These are phyloP conservation scores for Penicillium maclennaniae DNA, from an alignment of 495 filamentous ascomycete genomes.

Conservation along the genomic window DNA sequence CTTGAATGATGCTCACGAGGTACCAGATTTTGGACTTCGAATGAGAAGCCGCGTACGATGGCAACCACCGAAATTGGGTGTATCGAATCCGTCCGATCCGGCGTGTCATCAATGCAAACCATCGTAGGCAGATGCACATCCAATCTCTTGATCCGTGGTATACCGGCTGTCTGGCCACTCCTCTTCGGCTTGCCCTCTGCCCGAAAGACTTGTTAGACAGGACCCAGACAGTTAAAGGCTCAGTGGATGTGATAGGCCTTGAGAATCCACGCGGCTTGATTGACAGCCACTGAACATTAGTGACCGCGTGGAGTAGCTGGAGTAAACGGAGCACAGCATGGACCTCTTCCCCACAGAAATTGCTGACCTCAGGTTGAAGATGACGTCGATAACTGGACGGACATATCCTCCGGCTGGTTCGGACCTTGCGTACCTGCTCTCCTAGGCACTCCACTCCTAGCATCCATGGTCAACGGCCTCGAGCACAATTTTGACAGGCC, in stretches of 20 bases:
- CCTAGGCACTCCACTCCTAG: slow-evolving; percentile 3
- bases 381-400: slow-evolving; percentile 20
- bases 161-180: slow-evolving; percentile 6
- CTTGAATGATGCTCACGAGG: not conserved
- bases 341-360: slow-evolving; percentile 11
- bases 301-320: slow-evolving; percentile 8
- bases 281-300: slow-evolving; percentile 5
- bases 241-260: slow-evolving; percentile 6
- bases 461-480: slow-evolving; percentile 11
- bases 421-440: slow-evolving; percentile 10
- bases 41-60: not conserved
- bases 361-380: slow-evolving; percentile 9
- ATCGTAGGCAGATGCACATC: not conserved
- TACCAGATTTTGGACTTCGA: not conserved
- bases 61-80: slow-evolving; percentile 2
- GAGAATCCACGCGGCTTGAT: slow-evolving; percentile 4
- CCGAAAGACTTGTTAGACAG: not conserved
- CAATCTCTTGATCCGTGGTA: slow-evolving; percentile 6
- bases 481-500: slow-evolving; percentile 5
- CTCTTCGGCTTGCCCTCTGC: not conserved
- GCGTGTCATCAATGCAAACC: not conserved
- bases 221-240: not conserved
- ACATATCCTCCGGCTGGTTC: slow-evolving; percentile 22
- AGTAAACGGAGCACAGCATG: not conserved
- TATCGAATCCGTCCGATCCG: slow-evolving; percentile 6